These are phyloP conservation scores for Bryum argenteum DNA, from an alignment of 225 moss, liverwort and hornwort species.

Conservation along the genomic window DNA sequence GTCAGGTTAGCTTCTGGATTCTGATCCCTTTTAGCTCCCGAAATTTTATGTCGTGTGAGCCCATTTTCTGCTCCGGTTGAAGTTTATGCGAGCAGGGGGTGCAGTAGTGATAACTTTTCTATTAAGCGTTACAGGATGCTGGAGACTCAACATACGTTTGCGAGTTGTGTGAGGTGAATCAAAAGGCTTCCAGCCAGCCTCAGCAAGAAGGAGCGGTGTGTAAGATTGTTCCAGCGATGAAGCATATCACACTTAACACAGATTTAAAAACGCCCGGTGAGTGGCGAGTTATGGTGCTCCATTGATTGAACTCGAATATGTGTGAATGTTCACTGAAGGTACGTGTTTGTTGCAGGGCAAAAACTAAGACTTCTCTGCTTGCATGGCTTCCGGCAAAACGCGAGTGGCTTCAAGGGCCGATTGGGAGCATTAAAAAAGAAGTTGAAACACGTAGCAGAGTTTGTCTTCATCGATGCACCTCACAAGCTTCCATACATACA, in stretches of 20 bases:
- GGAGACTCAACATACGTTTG: conserved; percentile 42
- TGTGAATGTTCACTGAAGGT: conserved; percentile 20
- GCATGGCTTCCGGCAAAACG: conserved; percentile 93
- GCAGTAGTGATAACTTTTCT: not conserved
- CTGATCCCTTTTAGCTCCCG: not conserved
- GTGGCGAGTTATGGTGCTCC: conserved; percentile 3
- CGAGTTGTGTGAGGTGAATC: conserved; percentile 57
- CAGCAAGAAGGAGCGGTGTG: conserved; percentile 20
- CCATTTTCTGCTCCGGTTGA: not conserved
- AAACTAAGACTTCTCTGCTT: conserved; percentile 82
- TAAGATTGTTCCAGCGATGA: conserved; percentile 18
- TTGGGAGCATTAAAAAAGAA: conserved; percentile 81
- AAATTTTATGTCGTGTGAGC: not conserved
- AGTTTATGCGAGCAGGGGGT: conserved; percentile 2
- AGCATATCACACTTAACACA: not conserved
- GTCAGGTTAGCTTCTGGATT: conserved; percentile 62
- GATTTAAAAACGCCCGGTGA: conserved; percentile 34
- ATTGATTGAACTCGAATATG: not conserved
- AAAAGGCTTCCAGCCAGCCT: conserved; percentile 26
- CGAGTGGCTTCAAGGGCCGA: conserved; percentile 84
- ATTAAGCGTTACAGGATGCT: conserved; percentile 36
- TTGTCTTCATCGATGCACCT: conserved; percentile 87
- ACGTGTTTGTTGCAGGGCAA: conserved; percentile 42
- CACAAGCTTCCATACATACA: conserved; percentile 61
- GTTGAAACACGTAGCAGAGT: conserved; percentile 68